A percentile compares a stretch with the other conserved stretches of the same genome.
phyloP scores from a whole-genome alignment of 495 filamentous ascomycete species.

The Parathielavia hyrcaniae region DNA sequence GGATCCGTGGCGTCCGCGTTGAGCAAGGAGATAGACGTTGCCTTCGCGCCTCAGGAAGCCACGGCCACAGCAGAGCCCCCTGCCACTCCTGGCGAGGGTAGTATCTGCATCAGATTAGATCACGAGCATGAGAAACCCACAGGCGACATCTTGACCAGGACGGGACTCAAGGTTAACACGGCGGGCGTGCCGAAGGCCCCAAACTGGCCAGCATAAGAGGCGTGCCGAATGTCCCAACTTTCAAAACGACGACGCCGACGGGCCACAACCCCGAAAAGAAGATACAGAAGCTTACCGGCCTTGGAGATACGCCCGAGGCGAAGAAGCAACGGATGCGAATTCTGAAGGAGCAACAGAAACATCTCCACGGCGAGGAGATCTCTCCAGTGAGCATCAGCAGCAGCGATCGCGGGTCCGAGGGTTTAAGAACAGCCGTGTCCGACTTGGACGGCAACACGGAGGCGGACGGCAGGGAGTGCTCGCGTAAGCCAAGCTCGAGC shows the following conservation, averaged over 20 bases:
- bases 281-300: slow-evolving; percentile 16
- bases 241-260: not conserved
- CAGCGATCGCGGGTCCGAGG: slow-evolving; percentile 14
- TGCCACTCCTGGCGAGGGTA: slow-evolving; percentile 4
- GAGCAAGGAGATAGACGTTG: slow-evolving; percentile 23
- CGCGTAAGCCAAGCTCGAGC: not conserved
- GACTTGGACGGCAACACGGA: not conserved
- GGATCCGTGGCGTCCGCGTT: slow-evolving; percentile 19
- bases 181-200: not conserved
- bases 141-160: not conserved
- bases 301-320: slow-evolving; percentile 6
- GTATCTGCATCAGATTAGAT: not conserved
- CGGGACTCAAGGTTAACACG: not conserved
- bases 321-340: not conserved
- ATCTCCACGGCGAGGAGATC: slow-evolving; percentile 11
- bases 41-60: too few species aligned
- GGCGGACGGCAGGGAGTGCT: not conserved
- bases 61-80: not conserved
- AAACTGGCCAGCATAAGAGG: not conserved
- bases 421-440: not conserved
- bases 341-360: not conserved
- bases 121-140: not conserved
- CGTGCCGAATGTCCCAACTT: not conserved
- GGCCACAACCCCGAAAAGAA: slow-evolving; percentile 3
- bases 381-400: slow-evolving; percentile 22